These are phyloP conservation scores for Penicillium lividum DNA, from an alignment of 495 filamentous ascomycete genomes.

Conservation along the genomic window DNA sequence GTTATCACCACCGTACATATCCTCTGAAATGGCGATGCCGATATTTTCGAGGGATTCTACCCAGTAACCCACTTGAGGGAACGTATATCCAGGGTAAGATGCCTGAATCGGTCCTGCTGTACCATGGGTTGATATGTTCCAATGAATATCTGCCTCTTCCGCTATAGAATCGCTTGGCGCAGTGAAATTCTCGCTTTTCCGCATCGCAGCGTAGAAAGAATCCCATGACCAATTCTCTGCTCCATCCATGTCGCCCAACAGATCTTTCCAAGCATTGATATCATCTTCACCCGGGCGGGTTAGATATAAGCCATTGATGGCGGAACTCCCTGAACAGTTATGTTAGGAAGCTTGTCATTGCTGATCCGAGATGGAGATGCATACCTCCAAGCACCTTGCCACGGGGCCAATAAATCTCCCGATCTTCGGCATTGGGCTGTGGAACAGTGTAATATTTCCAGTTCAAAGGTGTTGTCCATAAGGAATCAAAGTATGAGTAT, in stretches of 20 bases:
- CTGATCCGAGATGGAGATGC: neutral
- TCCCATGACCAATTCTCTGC: conserved; percentile 38
- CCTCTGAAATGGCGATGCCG: conserved; percentile 25
- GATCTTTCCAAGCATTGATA: conserved; percentile 35
- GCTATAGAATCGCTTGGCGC: conserved; percentile 36
- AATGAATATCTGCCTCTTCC: conserved; percentile 40
- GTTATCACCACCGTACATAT: conserved; percentile 36
- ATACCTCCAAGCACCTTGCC: conserved; percentile 44
- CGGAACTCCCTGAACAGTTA: conserved; percentile 30
- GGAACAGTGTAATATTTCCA: conserved; percentile 37
- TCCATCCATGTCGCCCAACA: conserved; percentile 36
- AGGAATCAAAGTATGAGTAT: conserved; percentile 35
- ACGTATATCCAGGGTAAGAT: conserved; percentile 49
- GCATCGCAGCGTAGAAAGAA: conserved; percentile 36
- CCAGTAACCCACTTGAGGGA: conserved; percentile 35
- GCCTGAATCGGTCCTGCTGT: conserved; percentile 47
- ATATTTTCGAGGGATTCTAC: conserved; percentile 23
- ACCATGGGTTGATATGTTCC: conserved; percentile 37
- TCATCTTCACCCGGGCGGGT: conserved; percentile 36
- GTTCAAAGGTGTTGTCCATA: conserved; percentile 40
- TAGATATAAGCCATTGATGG: conserved; percentile 38
- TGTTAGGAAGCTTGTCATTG: neutral
- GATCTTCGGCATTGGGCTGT: conserved; percentile 36
- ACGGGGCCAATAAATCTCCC: conserved; percentile 33
- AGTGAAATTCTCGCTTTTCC: conserved; percentile 45